Evolutionary conservation across 2,329 filamentous ascomycete genomes (phyloP).

Genomic region (Endothia cerciana): DNA sequence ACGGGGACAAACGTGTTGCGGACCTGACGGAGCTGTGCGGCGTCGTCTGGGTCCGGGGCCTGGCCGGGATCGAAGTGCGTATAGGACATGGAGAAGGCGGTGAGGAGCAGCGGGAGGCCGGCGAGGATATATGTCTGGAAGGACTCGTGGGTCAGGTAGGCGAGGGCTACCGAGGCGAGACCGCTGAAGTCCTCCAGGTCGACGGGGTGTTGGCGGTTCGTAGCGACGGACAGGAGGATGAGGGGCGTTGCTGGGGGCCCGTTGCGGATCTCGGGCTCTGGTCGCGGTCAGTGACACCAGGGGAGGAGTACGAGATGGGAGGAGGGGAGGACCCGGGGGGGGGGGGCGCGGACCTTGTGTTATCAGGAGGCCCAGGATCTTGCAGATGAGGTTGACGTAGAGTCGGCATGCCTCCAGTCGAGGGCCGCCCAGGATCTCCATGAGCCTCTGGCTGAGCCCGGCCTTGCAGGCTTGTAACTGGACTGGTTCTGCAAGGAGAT

Average conservation of each 20-base stretch:
- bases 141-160: constrained; percentile 58
- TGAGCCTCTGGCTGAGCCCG: constrained; percentile 52
- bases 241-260: constrained; percentile 52
- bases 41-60: constrained; percentile 49
- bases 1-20: constrained; percentile 54
- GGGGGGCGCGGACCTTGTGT: constrained; percentile 46
- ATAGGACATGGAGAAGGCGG: constrained; percentile 53
- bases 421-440: constrained; percentile 53
- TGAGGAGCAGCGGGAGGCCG: constrained; percentile 49
- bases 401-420: constrained; percentile 45
- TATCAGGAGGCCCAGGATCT: constrained; percentile 58
- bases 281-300: constrained; percentile 24
- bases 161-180: constrained; percentile 55
- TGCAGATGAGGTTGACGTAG: constrained; percentile 58
- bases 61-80: constrained; percentile 44
- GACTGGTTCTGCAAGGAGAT: constrained; percentile 53
- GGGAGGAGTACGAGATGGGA: neutral
- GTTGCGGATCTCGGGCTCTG: constrained; percentile 50
- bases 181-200: constrained; percentile 60
- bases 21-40: constrained; percentile 51
- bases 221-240: constrained; percentile 55
- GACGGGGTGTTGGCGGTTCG: constrained; percentile 42
- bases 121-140: constrained; percentile 55
- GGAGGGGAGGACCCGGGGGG: neutral
- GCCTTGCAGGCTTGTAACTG: constrained; percentile 59